phyloP scores from a whole-genome alignment of 768 basidiomycete genomes.

The Exsudoporus frostii region DNA sequence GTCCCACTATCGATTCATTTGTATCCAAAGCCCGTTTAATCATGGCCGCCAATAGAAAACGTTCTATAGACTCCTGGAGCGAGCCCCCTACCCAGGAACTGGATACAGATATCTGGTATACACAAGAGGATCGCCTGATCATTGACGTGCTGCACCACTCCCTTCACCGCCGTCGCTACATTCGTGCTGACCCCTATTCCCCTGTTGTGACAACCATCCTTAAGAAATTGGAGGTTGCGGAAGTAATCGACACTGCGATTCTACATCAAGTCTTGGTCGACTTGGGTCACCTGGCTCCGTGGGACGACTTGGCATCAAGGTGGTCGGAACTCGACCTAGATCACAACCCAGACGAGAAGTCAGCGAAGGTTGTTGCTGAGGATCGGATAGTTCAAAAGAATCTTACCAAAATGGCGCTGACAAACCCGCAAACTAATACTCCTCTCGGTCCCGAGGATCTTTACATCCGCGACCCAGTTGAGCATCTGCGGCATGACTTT shows the following conservation, averaged over 20 bases:
- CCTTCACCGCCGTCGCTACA: constrained; percentile 43
- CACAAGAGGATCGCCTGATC: constrained; percentile 51
- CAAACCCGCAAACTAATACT: constrained; percentile 13
- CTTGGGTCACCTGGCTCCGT: constrained; percentile 73
- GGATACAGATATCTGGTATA: constrained; percentile 39
- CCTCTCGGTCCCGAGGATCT: constrained; percentile 63
- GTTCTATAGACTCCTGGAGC: constrained; percentile 29
- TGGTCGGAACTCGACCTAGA: constrained; percentile 34
- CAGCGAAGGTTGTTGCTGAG: constrained; percentile 34
- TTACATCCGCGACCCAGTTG: constrained; percentile 59
- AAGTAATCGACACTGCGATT: constrained; percentile 22
- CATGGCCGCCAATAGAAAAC: constrained; percentile 34
- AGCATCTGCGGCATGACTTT: constrained; percentile 80
- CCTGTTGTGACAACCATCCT: constrained; percentile 53
- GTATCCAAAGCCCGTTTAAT: constrained; percentile 45
- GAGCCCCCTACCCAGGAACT: constrained; percentile 28
- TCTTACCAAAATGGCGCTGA: constrained; percentile 8
- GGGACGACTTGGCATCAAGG: constrained; percentile 65
- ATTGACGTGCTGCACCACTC: constrained; percentile 57
- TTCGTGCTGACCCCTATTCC: constrained; percentile 63
- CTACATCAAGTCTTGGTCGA: constrained; percentile 56
- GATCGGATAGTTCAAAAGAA: constrained; percentile 21
- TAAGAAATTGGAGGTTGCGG: constrained; percentile 47
- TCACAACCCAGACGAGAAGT: constrained; percentile 20
- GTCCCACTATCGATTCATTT: constrained; percentile 47